Evolutionary conservation across 139 green algal genomes (phyloP), one percentile per base, ranked within the genome.

Genomic region (Picochlorum sp.): DNA sequence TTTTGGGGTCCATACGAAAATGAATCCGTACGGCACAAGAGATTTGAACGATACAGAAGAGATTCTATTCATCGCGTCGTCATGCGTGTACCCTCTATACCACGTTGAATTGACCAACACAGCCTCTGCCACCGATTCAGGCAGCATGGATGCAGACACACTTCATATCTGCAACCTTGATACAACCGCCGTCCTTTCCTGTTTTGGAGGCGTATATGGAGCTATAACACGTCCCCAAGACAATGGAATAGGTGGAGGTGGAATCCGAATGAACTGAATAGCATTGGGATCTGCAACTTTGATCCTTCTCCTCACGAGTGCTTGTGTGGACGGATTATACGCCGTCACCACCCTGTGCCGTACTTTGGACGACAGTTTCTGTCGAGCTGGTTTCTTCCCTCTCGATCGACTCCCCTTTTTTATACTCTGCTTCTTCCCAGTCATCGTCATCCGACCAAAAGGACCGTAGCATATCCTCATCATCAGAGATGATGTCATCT

Each of bases 1-100:
- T 75, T 96, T 96, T 24, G 71, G 68, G 13, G 78, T 73, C 84
- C 85, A 97, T 16, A 95, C 79, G 68, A 96, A 92, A 14, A 96
- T 57, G 72, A 96, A 96, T 24, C 90, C 90, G 4, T 58, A 49
- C 2, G 87, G 87, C 49, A 85, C 89, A 18, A 96, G 72, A 21
- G 61, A 32, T 3, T 66, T 68, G 3, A 96, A 37, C 9, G 86
- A 86, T 58, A 95, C 63, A 38, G 20, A 1, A 0, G 72, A 56
- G 5, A 94, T 61, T 55, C 52, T 51, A 34, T 68, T 32, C 61
- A 45, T 44, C 3, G 18, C 23, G 5, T 41, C 32, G 32, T 57
- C 67, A 45, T 14, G 41, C 41, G 24, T 21, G 9, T 47, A 55
- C 28, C 14, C 26, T 26, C 9, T 45, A 4, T 62, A 56, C 79